phyloP scores from a whole-genome alignment of 768 basidiomycete species.

The Tephrocybe rancida region DNA sequence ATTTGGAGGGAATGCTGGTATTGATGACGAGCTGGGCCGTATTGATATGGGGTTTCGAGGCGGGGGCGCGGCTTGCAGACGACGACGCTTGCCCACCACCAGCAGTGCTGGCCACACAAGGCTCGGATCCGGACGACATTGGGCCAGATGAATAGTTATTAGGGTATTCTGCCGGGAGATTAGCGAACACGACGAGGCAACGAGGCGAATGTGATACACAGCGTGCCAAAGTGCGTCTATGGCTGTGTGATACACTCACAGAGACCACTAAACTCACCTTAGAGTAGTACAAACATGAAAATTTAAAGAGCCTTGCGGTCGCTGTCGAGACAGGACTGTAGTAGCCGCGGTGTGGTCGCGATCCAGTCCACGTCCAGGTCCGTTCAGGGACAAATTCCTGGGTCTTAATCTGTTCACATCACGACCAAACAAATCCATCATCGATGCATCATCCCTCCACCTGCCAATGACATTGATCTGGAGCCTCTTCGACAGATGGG shows the following conservation, averaged over 20 bases:
- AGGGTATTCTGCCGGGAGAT: slow-evolving; percentile 24
- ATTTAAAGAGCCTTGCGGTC: slow-evolving; percentile 7
- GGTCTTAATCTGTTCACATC: slow-evolving; percentile 13
- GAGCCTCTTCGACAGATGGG: slow-evolving; percentile 6
- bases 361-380: slow-evolving; percentile 4
- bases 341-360: too few relatives aligned
- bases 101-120: slow-evolving; percentile 16
- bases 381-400: slow-evolving; percentile 4
- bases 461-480: neutral
- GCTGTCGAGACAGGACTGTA: neutral
- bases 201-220: slow-evolving; percentile 19
- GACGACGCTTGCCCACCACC: slow-evolving; percentile 34
- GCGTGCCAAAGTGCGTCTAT: slow-evolving; percentile 4
- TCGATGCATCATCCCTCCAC: neutral
- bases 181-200: slow-evolving; percentile 20
- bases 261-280: slow-evolving; percentile 10
- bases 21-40: slow-evolving; percentile 13
- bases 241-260: neutral
- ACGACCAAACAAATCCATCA: slow-evolving; percentile 15
- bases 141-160: slow-evolving; percentile 20
- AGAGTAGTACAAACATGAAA: slow-evolving; percentile 15
- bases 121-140: slow-evolving; percentile 24
- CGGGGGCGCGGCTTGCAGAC: slow-evolving; percentile 29
- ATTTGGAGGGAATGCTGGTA: slow-evolving; percentile 16
- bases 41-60: slow-evolving; percentile 42